Evolutionary conservation across 208 protist species (phyloP).

Genomic region (Perkinsela sp.): DNA sequence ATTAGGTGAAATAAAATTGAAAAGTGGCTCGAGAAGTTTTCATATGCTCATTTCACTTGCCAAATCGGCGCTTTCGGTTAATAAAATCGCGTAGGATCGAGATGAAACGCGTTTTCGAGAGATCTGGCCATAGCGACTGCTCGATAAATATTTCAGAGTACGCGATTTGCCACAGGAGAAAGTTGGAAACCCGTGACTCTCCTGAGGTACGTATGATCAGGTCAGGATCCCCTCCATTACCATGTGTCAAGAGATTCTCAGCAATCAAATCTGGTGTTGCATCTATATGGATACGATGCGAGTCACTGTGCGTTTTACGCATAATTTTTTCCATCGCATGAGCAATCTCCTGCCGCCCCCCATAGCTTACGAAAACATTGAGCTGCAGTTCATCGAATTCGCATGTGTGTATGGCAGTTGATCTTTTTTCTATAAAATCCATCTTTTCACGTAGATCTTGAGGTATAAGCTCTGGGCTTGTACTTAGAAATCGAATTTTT

Average conservation of each 20-base stretch:
- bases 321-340: constrained; percentile 15
- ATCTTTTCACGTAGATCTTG: constrained; percentile 20
- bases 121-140: constrained; percentile 37
- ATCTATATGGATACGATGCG: constrained; percentile 1
- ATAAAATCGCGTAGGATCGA: constrained; percentile 14
- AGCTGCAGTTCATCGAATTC: constrained; percentile 14
- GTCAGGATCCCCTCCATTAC: constrained; percentile 24
- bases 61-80: constrained; percentile 1
- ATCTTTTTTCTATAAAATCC: constrained; percentile 23
- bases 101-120: constrained; percentile 16
- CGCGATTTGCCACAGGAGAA: constrained; percentile 46
- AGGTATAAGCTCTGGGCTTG: constrained; percentile 17
- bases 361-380: constrained; percentile 63
- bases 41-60: constrained; percentile 3
- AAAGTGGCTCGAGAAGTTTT: not conserved
- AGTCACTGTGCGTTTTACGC: not conserved
- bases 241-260: constrained; percentile 5
- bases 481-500: constrained; percentile 53
- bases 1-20: too few species aligned
- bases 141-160: constrained; percentile 51
- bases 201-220: constrained; percentile 49
- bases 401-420: constrained; percentile 13
- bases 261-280: constrained; percentile 19
- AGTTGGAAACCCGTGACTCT: constrained; percentile 51
- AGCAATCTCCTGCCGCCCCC: constrained; percentile 30